A percentile compares a stretch with the other conserved stretches of the same genome.
Evolutionary conservation across 164 flowering plant genomes (phyloP).

Genomic region (Umbilicus rupestris): DNA sequence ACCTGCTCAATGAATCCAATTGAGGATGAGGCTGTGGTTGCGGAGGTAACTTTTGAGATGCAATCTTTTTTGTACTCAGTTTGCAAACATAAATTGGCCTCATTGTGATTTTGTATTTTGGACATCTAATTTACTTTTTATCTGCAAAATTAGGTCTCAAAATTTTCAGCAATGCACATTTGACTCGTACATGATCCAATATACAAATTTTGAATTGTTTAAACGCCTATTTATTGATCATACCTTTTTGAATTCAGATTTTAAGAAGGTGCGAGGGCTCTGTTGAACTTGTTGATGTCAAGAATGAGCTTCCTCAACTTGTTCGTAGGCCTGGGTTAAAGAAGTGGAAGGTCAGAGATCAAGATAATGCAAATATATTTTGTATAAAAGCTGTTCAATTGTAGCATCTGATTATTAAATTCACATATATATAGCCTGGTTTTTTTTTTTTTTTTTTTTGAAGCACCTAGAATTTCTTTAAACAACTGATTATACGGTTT

Average conservation of each 20-base stretch:
- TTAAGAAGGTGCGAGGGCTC: conserved; percentile 69
- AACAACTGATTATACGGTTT: not conserved
- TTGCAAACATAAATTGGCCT: not conserved
- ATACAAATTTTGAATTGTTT: not conserved
- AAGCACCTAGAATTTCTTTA: not conserved
- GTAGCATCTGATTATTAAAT: not conserved
- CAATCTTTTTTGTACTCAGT: not conserved
- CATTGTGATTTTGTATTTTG: no score
- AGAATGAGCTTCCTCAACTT: conserved; percentile 74
- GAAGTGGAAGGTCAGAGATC: conserved; percentile 76
- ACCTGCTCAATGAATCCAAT: conserved; percentile 99
- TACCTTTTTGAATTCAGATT: conserved; percentile 33
- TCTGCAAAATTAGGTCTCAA: not conserved
- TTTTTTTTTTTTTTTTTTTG: not conserved
- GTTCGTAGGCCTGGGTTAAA: conserved; percentile 77
- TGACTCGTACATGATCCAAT: not conserved
- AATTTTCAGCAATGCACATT: not conserved
- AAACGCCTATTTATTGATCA: not conserved
- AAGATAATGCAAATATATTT: not conserved
- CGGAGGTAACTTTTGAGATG: conserved; percentile 57
- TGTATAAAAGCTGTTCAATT: not conserved
- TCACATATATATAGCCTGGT: not conserved
- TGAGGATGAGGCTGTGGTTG: conserved; percentile 97
- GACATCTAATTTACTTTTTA: not conserved
- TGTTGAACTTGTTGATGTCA: conserved; percentile 89